Conservation (phyloP, 75 land plant genomes). For the Sequoiadendron giganteum region DNA sequence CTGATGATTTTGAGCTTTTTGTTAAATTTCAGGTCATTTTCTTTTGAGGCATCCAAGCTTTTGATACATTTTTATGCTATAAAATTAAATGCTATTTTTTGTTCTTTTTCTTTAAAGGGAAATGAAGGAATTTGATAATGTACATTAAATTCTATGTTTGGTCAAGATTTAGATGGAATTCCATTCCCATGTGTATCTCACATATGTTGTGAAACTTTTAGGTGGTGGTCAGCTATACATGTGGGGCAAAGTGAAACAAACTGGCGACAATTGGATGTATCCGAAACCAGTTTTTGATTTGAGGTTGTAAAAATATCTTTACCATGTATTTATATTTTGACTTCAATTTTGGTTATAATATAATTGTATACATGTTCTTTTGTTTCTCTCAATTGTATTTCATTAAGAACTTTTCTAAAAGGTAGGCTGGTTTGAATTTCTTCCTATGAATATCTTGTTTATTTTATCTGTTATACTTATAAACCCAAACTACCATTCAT, state of each 20-base stretch:
- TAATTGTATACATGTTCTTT: neutral
- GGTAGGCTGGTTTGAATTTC: neutral
- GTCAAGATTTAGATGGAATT: neutral
- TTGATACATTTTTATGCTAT: neutral
- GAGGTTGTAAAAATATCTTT: constrained; percentile 39
- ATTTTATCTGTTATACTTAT: neutral
- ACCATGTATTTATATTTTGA: neutral
- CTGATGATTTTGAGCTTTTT: neutral
- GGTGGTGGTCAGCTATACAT: constrained; percentile 97
- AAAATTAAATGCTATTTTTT: neutral
- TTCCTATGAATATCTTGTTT: too few relatives aligned
- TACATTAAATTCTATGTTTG: neutral
- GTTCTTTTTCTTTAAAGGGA: neutral
- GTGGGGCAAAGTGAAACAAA: constrained; percentile 95
- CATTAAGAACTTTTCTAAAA: neutral
- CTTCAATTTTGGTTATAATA: neutral
- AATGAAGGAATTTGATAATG: neutral
- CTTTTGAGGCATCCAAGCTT: neutral
- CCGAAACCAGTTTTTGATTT: constrained; percentile 95
- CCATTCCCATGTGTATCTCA: neutral
- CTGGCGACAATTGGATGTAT: constrained; percentile 98
- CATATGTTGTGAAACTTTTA: constrained; percentile 14
- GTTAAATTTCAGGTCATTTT: neutral
- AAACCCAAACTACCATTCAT: neutral
- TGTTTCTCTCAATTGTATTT: neutral